These are phyloP conservation scores for Phaseolus lunatus DNA, from an alignment of 306 rosid genomes.

Conservation along the genomic window DNA sequence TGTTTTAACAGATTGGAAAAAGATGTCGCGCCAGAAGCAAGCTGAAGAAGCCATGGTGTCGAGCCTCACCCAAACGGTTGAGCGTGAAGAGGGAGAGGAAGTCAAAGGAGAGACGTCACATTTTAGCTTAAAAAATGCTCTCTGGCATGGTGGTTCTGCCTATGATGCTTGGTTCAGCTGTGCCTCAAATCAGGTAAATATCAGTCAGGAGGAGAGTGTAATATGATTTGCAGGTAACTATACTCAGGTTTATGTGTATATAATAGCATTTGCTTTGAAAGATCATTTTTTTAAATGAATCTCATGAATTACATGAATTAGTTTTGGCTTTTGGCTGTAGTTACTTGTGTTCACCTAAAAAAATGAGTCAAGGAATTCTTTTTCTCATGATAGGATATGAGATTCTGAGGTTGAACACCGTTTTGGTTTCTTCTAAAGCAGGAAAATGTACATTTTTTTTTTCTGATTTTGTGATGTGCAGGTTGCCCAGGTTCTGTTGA, in stretches of 20 bases:
- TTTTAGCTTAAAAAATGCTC: slow-evolving; percentile 57
- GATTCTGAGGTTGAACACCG: not conserved
- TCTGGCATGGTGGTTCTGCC: slow-evolving; percentile 93
- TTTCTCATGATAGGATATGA: not conserved
- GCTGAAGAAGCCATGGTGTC: slow-evolving; percentile 71
- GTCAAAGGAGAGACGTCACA: slow-evolving; percentile 49
- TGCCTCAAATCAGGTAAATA: slow-evolving; percentile 80
- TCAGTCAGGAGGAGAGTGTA: not conserved
- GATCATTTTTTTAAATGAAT: not conserved
- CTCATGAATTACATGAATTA: not conserved
- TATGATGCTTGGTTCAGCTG: slow-evolving; percentile 96
- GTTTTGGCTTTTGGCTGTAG: not conserved
- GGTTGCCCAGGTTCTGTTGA: slow-evolving; percentile 92
- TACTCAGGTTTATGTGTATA: not conserved
- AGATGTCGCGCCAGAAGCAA: slow-evolving; percentile 66
- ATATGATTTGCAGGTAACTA: not conserved
- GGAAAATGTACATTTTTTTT: not conserved
- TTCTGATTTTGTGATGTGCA: slow-evolving; percentile 38
- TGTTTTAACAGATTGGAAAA: slow-evolving; percentile 45
- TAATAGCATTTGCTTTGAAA: not conserved
- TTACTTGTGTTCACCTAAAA: not conserved
- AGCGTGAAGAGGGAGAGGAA: slow-evolving; percentile 60
- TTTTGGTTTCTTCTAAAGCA: not conserved
- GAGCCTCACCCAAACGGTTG: slow-evolving; percentile 50
- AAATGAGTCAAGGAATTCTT: not conserved